A percentile compares a stretch with the other conserved stretches of the same genome.
Evolutionary conservation across 2,329 filamentous ascomycete genomes (phyloP).

Genomic region (Fusarium paranaense): DNA sequence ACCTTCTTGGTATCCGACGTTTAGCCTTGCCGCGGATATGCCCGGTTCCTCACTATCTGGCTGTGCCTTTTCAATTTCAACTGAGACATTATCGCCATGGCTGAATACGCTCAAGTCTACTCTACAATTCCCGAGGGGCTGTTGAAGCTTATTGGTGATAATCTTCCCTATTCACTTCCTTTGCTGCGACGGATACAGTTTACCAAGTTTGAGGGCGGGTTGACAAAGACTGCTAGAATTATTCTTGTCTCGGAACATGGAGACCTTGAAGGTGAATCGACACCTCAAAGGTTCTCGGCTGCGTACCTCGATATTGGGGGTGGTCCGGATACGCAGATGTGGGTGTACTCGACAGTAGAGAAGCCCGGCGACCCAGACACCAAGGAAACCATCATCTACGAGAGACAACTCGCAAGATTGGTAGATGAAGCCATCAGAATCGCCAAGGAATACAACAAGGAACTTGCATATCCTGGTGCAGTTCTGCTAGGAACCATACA

Average conservation of each 20-base stretch:
- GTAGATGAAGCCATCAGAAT: slow-evolving; percentile 47
- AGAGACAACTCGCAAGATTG: slow-evolving; percentile 49
- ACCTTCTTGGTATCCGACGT: slow-evolving; percentile 33
- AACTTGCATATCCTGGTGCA: slow-evolving; percentile 38
- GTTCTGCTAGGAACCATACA: slow-evolving; percentile 54
- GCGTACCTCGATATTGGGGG: slow-evolving; percentile 72
- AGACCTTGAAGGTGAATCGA: background rate
- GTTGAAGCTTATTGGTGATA: slow-evolving; percentile 59
- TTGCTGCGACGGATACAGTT: slow-evolving; percentile 74
- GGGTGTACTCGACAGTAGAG: slow-evolving; percentile 69
- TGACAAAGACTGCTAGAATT: slow-evolving; percentile 57
- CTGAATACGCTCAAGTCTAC: slow-evolving; percentile 36
- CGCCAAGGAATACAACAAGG: slow-evolving; percentile 34
- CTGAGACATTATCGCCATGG: slow-evolving; percentile 21
- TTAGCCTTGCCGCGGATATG: slow-evolving; percentile 27
- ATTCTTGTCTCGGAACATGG: slow-evolving; percentile 49
- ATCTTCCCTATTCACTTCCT: slow-evolving; percentile 69
- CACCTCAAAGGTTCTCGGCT: slow-evolving; percentile 58
- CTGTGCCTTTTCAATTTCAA: background rate
- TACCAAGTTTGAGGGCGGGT: slow-evolving; percentile 55
- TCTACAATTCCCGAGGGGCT: slow-evolving; percentile 50
- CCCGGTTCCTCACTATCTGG: background rate
- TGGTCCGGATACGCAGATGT: slow-evolving; percentile 73
- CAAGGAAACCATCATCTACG: slow-evolving; percentile 36
- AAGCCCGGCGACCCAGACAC: slow-evolving; percentile 30